Evolutionary conservation across 2,329 filamentous ascomycete genomes (phyloP).

Genomic region (Sphaerulina vaccinii): DNA sequence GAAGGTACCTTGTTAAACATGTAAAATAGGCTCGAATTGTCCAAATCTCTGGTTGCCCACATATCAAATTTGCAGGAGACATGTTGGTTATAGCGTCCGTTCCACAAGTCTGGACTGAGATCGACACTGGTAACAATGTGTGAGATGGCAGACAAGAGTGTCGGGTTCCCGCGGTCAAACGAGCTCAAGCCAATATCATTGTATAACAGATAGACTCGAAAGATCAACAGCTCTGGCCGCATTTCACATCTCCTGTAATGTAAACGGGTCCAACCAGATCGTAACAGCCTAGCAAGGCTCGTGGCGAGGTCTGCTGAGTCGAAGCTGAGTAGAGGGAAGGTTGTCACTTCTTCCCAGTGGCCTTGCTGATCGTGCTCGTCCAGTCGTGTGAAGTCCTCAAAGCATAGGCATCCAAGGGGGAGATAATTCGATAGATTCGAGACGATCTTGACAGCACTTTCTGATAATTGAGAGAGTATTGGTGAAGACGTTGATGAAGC

Average conservation of each 20-base stretch:
- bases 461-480: no score
- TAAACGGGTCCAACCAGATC: conserved; percentile 27
- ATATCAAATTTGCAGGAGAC: conserved; percentile 38
- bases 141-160: conserved; percentile 49
- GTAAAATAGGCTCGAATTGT: conserved; percentile 57
- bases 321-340: neutral
- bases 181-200: conserved; percentile 56
- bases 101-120: conserved; percentile 57
- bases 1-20: conserved; percentile 74
- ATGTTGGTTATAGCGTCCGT: conserved; percentile 40
- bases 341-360: conserved; percentile 13
- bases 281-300: conserved; percentile 20
- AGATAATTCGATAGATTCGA: no score
- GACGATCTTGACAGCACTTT: no score
- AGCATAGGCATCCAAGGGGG: no score
- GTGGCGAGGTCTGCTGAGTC: conserved; percentile 1
- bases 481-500: no score
- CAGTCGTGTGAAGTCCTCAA: no score
- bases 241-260: conserved; percentile 11
- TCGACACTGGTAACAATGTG: conserved; percentile 56
- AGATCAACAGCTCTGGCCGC: conserved; percentile 15
- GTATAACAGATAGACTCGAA: conserved; percentile 32
- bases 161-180: conserved; percentile 51
- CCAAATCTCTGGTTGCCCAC: conserved; percentile 45
- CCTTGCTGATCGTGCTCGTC: no score